Percentiles rank a stretch among this genome's conserved stretches.
Conservation (phyloP, 768 basidiomycete species). For the Termitomyces sp. region DNA sequence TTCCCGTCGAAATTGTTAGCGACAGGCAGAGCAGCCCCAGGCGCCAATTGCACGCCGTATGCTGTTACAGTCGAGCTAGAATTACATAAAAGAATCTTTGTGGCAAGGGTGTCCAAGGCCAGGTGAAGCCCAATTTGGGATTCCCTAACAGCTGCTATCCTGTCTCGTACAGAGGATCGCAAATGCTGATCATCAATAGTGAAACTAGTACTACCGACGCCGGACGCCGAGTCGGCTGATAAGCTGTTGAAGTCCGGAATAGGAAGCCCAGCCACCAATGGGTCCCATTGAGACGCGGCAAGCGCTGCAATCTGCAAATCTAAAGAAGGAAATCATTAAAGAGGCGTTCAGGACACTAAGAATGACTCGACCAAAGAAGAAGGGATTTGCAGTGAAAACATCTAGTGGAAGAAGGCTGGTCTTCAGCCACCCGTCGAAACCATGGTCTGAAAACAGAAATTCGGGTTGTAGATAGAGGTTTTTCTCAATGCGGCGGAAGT, state of each 20-base stretch:
- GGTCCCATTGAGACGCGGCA: slow-evolving; percentile 7
- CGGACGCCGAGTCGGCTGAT: slow-evolving; percentile 14
- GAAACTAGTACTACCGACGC: slow-evolving; percentile 14
- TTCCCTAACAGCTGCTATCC: slow-evolving; percentile 13
- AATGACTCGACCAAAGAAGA: slow-evolving; percentile 16
- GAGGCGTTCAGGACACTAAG: not conserved
- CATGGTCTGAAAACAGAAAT: slow-evolving; percentile 18
- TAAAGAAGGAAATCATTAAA: not conserved
- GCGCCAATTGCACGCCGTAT: slow-evolving; percentile 21
- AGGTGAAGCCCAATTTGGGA: slow-evolving; percentile 13
- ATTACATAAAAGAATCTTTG: slow-evolving; percentile 18
- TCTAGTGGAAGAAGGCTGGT: slow-evolving; percentile 18
- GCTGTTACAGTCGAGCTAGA: slow-evolving; percentile 9
- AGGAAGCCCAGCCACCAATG: slow-evolving; percentile 11
- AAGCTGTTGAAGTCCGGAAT: slow-evolving; percentile 20
- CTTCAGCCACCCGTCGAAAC: slow-evolving; percentile 24
- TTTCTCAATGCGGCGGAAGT: slow-evolving; percentile 22
- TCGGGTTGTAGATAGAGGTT: slow-evolving; percentile 13
- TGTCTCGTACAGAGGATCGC: slow-evolving; percentile 21
- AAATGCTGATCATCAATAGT: slow-evolving; percentile 20
- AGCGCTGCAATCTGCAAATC: slow-evolving; percentile 20
- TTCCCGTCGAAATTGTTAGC: slow-evolving; percentile 22
- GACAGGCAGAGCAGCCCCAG: slow-evolving; percentile 19
- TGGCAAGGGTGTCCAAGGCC: slow-evolving; percentile 20
- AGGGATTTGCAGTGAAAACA: slow-evolving; percentile 14